Base-by-base conservation (phyloP, 345 rosid species). In the Hirschfeldia incana region DNA sequence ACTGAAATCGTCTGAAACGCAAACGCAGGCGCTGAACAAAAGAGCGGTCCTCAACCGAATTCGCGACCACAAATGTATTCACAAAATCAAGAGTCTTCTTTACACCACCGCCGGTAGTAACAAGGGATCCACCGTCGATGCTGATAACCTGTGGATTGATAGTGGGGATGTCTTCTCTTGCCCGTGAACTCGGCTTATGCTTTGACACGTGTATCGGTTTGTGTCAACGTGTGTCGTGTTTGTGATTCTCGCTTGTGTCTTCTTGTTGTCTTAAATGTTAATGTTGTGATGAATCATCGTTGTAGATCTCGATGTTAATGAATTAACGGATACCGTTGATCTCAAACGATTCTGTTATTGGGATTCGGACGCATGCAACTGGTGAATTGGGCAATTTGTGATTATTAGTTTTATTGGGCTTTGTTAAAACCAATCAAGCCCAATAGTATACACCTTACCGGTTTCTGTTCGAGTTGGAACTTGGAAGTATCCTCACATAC, bases 1-100 rank as follows among this genome's bases (percentile, higher is more conserved):
- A 10, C 70, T 81, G 1, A 76, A 71, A 65, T 65, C 80, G 1
- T 81, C 77, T 15, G 80, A 71, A 65, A 76, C 73, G 72, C 65
- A 69, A 53, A 74, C 78, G 81, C 76, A 78, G 16, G 51, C 69
- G 76, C 69, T 81, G 26, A 81, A 81, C 60, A 81, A 49, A 76
- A 76, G 28, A 72, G 83, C 80, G 8, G 83, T 81, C 16, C 77
- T 81, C 4, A 81, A 76, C 80, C 77, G 83, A n/a, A 76, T 81
- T 65, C 83, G 77, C 17, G 12, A 81, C 65, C 74, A 76, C 37
- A 81, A 76, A 66, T 81, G 83, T 81, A 76, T 81, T 66, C n/a
- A 81, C 21, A 59, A 81, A 76, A 65, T 81, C 57, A 81, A 81
- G 74, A 76, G 11, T 65, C 68, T 81, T 8, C 73, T 81, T 49